These are phyloP conservation scores for Fusarium sp. DNA, from an alignment of 2,329 filamentous ascomycete species.

Conservation along the genomic window DNA sequence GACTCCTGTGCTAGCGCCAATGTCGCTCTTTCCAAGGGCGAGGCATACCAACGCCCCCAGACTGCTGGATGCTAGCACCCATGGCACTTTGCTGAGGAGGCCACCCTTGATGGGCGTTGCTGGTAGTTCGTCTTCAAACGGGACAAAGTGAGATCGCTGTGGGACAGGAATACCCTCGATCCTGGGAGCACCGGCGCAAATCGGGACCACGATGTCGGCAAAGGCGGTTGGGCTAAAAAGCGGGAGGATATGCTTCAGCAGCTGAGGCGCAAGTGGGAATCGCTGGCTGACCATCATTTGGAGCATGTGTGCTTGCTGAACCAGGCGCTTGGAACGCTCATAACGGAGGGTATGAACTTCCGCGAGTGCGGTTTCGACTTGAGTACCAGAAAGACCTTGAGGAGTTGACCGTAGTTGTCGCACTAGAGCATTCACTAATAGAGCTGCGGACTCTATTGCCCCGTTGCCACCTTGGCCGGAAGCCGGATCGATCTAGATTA, in stretches of 20 bases:
- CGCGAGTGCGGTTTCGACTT: not conserved
- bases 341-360: not conserved
- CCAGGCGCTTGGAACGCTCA: not conserved
- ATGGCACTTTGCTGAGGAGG: not conserved
- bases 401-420: not conserved
- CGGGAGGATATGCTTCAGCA: not conserved
- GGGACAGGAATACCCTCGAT: conserved; percentile 1
- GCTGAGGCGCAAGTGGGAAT: not conserved
- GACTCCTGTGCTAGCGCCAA: not conserved
- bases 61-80: conserved; percentile 1
- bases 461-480: conserved; percentile 1
- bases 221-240: not conserved
- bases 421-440: not conserved
- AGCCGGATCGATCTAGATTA: not conserved
- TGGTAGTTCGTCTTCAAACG: conserved; percentile 2
- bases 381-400: not conserved
- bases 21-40: not conserved
- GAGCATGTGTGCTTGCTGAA: not conserved
- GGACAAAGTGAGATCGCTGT: conserved; percentile 1
- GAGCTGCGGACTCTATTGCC: not conserved
- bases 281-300: not conserved
- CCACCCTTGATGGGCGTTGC: not conserved
- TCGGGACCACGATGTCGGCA: not conserved
- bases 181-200: not conserved
- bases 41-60: not conserved